phyloP scores from a whole-genome alignment of 371 early-diverging fungal species.

The Parasitella parasitica region DNA sequence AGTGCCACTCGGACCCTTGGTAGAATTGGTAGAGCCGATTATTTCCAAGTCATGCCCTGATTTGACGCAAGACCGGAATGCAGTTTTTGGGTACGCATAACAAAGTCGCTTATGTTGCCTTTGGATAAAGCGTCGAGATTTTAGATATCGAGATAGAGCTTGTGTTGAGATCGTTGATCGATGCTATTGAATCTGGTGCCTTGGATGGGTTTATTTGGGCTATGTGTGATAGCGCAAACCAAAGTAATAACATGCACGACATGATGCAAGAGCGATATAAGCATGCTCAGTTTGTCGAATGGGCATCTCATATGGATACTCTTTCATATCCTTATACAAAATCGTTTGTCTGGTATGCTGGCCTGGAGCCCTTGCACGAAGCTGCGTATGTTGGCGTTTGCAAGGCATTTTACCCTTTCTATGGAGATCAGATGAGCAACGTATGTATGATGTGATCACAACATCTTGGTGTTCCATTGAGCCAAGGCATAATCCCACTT shows the following conservation, averaged over 20 bases:
- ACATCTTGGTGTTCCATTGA: background rate
- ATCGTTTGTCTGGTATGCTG: constrained; percentile 41
- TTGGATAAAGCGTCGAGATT: constrained; percentile 28
- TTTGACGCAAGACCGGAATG: background rate
- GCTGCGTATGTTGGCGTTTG: constrained; percentile 30
- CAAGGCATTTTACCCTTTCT: constrained; percentile 37
- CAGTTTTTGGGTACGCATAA: constrained; percentile 18
- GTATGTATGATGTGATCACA: constrained; percentile 1
- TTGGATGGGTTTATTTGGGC: constrained; percentile 43
- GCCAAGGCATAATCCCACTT: background rate
- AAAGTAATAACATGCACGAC: background rate
- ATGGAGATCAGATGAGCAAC: constrained; percentile 35
- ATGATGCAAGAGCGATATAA: background rate
- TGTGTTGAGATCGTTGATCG: constrained; percentile 24
- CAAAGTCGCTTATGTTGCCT: constrained; percentile 36
- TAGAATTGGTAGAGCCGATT: constrained; percentile 35
- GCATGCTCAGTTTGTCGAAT: constrained; percentile 10
- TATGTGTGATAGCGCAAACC: constrained; percentile 3
- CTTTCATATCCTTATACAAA: constrained; percentile 28
- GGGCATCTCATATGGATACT: constrained; percentile 47
- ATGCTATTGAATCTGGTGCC: constrained; percentile 12
- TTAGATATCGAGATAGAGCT: background rate
- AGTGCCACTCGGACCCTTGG: constrained; percentile 28
- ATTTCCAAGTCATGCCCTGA: constrained; percentile 2
- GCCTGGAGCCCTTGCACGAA: constrained; percentile 36